A percentile compares a stretch with the other conserved stretches of the same genome.
phyloP scores from a whole-genome alignment of 2,329 filamentous ascomycete genomes.

The Pseudogymnoascus sp. region DNA sequence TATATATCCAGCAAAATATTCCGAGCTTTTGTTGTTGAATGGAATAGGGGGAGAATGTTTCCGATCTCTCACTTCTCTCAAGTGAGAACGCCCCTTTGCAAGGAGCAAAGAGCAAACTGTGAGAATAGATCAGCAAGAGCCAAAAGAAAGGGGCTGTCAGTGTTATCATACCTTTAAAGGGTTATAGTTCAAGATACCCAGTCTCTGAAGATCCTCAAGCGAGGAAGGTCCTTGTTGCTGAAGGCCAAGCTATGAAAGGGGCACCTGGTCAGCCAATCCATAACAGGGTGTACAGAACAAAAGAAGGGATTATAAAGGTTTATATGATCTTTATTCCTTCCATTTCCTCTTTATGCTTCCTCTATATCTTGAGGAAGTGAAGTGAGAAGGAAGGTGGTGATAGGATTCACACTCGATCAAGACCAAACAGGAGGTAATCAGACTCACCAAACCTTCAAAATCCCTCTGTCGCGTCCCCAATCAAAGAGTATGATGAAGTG shows the following conservation, averaged over 20 bases:
- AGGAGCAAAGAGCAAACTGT: background rate
- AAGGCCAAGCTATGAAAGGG: background rate
- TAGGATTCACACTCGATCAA: too few relatives aligned
- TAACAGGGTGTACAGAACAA: background rate
- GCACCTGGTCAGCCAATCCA: background rate
- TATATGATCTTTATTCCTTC: background rate
- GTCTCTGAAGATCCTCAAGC: background rate
- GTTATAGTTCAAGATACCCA: background rate
- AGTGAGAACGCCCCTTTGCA: background rate
- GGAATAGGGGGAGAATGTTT: background rate
- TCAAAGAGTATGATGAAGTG: background rate
- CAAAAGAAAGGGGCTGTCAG: background rate
- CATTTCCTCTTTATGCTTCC: background rate
- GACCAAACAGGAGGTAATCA: background rate
- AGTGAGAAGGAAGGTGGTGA: background rate
- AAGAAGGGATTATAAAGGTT: background rate
- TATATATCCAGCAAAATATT: background rate
- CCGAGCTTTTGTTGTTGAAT: background rate
- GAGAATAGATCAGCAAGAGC: background rate
- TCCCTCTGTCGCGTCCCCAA: background rate
- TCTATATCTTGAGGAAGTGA: background rate
- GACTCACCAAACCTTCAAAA: background rate
- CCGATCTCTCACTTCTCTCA: background rate
- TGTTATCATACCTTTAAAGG: background rate
- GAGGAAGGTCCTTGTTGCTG: background rate